A percentile compares a stretch with the other conserved stretches of the same genome.
These are phyloP conservation scores for Trypanosoma lewisi DNA, from an alignment of 208 protist genomes.

Conservation along the genomic window DNA sequence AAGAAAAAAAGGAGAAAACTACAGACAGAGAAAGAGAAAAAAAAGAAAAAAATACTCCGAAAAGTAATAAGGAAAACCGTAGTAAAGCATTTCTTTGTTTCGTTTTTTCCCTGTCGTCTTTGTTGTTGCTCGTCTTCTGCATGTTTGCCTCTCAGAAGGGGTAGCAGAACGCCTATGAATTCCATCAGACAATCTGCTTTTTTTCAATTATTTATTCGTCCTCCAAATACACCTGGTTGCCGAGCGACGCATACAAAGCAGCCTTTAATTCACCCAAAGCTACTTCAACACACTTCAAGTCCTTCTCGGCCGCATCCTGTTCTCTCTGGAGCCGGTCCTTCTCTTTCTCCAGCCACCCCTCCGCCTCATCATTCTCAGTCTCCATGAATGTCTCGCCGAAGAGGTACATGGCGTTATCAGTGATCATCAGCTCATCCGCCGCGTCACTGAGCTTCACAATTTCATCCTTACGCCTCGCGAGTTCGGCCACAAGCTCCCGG, in stretches of 20 bases:
- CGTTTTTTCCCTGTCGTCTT: neutral
- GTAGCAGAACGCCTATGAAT: too few species aligned
- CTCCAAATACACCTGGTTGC: slow-evolving; percentile 88
- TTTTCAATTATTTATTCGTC: slow-evolving; percentile 51
- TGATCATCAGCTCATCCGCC: slow-evolving; percentile 50
- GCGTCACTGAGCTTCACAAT: slow-evolving; percentile 77
- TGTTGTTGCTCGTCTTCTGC: neutral
- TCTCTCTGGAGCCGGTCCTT: slow-evolving; percentile 47
- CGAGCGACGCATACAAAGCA: slow-evolving; percentile 87
- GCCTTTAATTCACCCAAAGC: slow-evolving; percentile 81
- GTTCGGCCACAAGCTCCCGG: slow-evolving; percentile 48
- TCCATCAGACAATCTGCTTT: neutral
- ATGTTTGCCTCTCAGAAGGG: too few species aligned
- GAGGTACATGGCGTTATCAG: slow-evolving; percentile 75
- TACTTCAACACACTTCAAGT: slow-evolving; percentile 49
- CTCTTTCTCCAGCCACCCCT: slow-evolving; percentile 60
- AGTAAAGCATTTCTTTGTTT: neutral
- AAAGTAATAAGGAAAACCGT: slow-evolving; percentile 2
- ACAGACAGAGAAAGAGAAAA: neutral
- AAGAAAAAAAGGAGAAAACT: neutral
- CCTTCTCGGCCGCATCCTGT: slow-evolving; percentile 44
- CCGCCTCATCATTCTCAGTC: slow-evolving; percentile 56
- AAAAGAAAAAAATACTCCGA: neutral
- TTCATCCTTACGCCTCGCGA: slow-evolving; percentile 49
- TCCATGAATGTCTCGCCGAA: slow-evolving; percentile 88